Evolutionary conservation across 495 filamentous ascomycete genomes (phyloP), one percentile per base, ranked within the genome.

Genomic region (Viridothelium virens): DNA sequence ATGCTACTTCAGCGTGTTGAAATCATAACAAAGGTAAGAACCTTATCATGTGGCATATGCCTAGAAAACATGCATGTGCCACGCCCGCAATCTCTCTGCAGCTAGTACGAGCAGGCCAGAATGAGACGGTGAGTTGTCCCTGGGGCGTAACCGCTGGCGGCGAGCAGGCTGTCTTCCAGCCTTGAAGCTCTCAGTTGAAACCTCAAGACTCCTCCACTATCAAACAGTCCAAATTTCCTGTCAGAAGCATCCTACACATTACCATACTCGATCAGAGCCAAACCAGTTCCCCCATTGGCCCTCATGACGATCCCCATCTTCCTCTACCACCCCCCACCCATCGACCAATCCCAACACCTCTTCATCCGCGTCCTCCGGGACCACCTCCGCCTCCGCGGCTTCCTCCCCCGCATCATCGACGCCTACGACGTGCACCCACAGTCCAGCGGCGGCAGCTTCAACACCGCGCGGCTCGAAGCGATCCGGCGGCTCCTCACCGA

Each of bases 271-370:
- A 25, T 25, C 25, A 25, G 25, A 25, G 25, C 25, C 25, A 25
- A 25, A 25, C 0, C 25, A 25, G 25, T 25, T 25, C 25, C 25
- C 25, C 25, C 25, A 25, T 25, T 25, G 25, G 25, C 25, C 25
- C 25, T 18, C 25, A 59, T 59, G 53, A 14, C 31, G 53, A 59
- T 59, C 9, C 53, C 53, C n/a, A 59, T 59, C 31, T 59, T 59
- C 53, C 53, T 59, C 6, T 59, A 59, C 31, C 53, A 59, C 31
- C 53, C 53, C 3, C n/a, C n/a, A 18, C 5, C 53, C 25, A 36
- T 59, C 53, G 53, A 59, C 31, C 31, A 11, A 7, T 36, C 53
- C 5, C 53, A 59, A 36, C 4, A 18, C 3, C 31, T n/a, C 7
- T 59, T 59, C 31, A 7, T 59, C 6, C 33, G 53, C 7, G 18